phyloP scores from a whole-genome alignment of 108 stramenopile genomes.

The Cyclotella baltica region DNA sequence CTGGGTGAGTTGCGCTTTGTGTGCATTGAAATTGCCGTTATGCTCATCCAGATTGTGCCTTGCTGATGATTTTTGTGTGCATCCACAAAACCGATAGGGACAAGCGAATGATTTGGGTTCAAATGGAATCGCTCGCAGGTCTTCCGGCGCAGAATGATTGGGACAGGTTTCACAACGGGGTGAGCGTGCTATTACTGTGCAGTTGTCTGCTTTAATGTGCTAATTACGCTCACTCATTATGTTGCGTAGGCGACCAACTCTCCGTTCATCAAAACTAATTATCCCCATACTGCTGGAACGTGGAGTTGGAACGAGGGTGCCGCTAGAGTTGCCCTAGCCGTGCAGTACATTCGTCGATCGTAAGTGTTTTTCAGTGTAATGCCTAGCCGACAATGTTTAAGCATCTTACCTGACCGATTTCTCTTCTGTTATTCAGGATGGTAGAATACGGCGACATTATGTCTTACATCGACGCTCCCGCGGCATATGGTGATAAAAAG shows the following conservation, averaged over 20 bases:
- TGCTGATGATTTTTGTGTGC: too few relatives aligned
- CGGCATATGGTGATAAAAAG: not conserved
- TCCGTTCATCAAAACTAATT: not conserved
- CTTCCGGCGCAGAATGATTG: not conserved
- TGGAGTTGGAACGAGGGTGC: conserved; percentile 2
- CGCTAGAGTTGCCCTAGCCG: not conserved
- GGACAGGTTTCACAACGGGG: not conserved
- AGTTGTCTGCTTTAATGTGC: too few relatives aligned
- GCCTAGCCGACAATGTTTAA: too few relatives aligned
- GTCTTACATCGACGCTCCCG: not conserved
- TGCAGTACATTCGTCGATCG: not conserved
- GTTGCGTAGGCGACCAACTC: not conserved
- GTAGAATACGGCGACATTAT: not conserved
- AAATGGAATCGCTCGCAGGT: not conserved
- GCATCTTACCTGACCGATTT: too few relatives aligned
- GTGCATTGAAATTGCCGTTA: too few relatives aligned
- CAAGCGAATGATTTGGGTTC: not conserved
- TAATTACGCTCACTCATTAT: too few relatives aligned
- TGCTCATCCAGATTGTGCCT: too few relatives aligned
- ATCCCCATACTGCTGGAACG: not conserved
- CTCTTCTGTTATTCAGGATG: not conserved
- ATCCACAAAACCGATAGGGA: too few relatives aligned
- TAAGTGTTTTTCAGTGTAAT: too few relatives aligned
- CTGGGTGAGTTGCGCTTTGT: too few relatives aligned
- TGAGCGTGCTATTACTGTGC: too few relatives aligned